Percentiles rank a stretch among this genome's conserved stretches.
Conservation (phyloP, 805 yeast genomes). For the Spathaspora hagerdaliae region DNA sequence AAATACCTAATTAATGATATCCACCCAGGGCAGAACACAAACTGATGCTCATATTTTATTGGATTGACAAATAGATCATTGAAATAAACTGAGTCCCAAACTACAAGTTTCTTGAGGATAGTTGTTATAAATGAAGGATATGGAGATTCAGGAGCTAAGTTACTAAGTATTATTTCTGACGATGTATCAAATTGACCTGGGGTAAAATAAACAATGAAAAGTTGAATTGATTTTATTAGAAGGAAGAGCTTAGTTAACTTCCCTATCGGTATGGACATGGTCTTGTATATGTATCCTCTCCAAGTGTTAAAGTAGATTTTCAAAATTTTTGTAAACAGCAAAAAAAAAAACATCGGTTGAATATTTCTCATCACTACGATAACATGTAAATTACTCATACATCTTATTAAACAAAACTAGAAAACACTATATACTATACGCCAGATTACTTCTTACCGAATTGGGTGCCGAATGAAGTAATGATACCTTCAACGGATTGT, state of each 20-base stretch:
- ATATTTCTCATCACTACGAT: neutral
- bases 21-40: conserved; percentile 85
- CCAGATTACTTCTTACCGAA: conserved; percentile 35
- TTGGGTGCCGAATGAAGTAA: conserved; percentile 39
- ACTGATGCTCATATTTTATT: conserved; percentile 76
- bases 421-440: neutral
- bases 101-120: conserved; percentile 49
- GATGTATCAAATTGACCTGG: conserved; percentile 52
- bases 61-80: conserved; percentile 50
- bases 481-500: conserved; percentile 63
- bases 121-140: neutral
- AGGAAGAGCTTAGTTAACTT: conserved; percentile 18
- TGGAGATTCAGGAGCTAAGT: neutral
- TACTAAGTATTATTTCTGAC: conserved; percentile 30
- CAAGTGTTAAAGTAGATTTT: too few species aligned
- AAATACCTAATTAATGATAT: conserved; percentile 41
- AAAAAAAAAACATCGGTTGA: too few species aligned
- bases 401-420: neutral
- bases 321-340: too few species aligned
- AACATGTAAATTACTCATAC: neutral
- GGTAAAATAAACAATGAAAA: conserved; percentile 30
- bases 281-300: too few species aligned
- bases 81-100: conserved; percentile 89
- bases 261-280: conserved; percentile 8
- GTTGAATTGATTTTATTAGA: conserved; percentile 34